phyloP scores from a whole-genome alignment of 306 rosid species.

The Glycine latifolia region DNA sequence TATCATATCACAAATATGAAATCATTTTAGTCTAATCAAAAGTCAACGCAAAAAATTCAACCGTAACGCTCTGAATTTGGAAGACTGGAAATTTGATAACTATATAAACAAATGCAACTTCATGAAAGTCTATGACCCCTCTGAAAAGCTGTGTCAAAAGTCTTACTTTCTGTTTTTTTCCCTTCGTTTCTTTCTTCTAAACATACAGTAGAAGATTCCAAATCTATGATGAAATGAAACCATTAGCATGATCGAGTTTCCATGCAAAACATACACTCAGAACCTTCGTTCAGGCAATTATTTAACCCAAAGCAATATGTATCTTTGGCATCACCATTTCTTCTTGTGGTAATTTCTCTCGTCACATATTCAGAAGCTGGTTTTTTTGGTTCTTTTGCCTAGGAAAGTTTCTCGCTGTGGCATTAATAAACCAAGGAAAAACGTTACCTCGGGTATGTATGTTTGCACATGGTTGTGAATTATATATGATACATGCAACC shows the following conservation, averaged over 20 bases:
- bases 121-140: neutral
- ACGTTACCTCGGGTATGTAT: neutral
- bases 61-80: neutral
- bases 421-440: neutral
- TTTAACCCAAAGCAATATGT: neutral
- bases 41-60: neutral
- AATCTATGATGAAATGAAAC: neutral
- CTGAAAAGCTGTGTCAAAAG: neutral
- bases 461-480: neutral
- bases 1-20: neutral
- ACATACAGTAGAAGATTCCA: neutral
- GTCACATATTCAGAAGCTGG: neutral
- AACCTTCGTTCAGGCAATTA: conserved; percentile 10
- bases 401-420: neutral
- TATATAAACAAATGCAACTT: conserved; percentile 46
- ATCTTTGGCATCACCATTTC: too few relatives aligned
- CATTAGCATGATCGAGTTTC: neutral
- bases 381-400: neutral
- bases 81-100: neutral
- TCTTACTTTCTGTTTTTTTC: conserved; percentile 17
- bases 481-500: neutral
- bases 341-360: conserved; percentile 2
- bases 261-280: neutral
- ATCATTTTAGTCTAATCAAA: neutral
- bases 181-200: conserved; percentile 12